Conservation (phyloP, 805 yeast species). For the Hanseniaspora pseudoguilliermondii region DNA sequence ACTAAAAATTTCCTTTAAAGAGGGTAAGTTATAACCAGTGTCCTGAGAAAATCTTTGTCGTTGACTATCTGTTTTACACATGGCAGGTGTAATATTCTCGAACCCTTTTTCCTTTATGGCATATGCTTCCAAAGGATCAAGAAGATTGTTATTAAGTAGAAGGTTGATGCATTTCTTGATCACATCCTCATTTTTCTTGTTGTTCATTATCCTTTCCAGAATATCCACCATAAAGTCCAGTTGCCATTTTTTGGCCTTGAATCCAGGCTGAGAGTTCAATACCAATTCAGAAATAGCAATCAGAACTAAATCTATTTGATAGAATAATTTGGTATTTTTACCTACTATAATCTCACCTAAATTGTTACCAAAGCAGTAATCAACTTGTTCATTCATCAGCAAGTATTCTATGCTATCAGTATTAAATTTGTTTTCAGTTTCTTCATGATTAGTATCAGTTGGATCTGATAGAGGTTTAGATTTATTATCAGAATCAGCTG, state of each 20-base stretch:
- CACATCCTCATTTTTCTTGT: background rate
- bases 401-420: background rate
- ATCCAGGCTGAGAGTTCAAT: background rate
- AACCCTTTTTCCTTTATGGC: slow-evolving; percentile 3
- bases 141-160: background rate
- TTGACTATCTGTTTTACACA: slow-evolving; percentile 12
- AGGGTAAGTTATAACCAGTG: slow-evolving; percentile 23
- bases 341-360: slow-evolving; percentile 20
- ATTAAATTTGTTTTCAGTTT: background rate
- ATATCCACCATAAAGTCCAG: slow-evolving; percentile 8
- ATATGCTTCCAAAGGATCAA: slow-evolving; percentile 11
- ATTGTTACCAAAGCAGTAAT: slow-evolving; percentile 20
- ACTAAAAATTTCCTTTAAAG: slow-evolving; percentile 22
- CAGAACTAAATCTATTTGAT: slow-evolving; percentile 8
- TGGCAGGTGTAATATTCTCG: slow-evolving; percentile 9
- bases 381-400: slow-evolving; percentile 5
- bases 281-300: slow-evolving; percentile 5
- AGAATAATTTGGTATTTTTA: slow-evolving; percentile 9
- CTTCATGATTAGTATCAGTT: background rate
- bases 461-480: background rate
- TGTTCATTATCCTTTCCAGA: background rate
- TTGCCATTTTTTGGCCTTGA: slow-evolving; percentile 10
- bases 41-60: slow-evolving; percentile 8
- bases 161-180: background rate
- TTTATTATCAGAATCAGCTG: slow-evolving; percentile 19